Conservation (phyloP, 148 eudicot genomes). For the Fagopyrum esculentum region DNA sequence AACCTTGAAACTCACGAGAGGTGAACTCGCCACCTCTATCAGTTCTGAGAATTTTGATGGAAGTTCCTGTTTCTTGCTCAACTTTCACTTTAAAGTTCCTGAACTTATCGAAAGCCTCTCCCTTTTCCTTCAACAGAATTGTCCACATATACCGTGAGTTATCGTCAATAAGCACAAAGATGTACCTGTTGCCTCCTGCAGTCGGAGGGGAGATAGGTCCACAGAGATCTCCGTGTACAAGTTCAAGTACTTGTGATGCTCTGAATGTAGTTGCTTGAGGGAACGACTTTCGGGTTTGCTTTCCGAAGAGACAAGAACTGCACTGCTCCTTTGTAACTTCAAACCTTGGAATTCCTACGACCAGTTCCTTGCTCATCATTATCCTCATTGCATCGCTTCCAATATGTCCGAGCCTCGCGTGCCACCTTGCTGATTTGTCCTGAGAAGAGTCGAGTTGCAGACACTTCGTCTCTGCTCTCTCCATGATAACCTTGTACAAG, state of each 20-base stretch:
- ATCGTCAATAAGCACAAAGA: slow-evolving; percentile 5
- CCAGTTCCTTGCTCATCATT: not conserved
- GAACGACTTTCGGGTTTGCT: not conserved
- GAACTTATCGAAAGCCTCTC: not conserved
- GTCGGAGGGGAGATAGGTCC: not conserved
- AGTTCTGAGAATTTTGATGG: not conserved
- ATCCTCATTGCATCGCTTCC: not conserved
- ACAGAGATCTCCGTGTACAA: not conserved
- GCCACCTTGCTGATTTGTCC: not conserved
- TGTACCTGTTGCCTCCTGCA: not conserved
- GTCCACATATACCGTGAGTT: slow-evolving; percentile 3
- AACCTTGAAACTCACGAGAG: not conserved
- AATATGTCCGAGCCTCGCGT: not conserved
- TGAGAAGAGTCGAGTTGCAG: not conserved
- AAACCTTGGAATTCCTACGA: not conserved
- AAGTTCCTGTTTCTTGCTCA: not conserved
- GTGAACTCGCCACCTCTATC: not conserved
- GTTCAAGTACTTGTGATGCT: not conserved
- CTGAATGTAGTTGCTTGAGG: not conserved
- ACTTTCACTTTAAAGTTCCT: not conserved
- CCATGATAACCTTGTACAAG: not conserved
- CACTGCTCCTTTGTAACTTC: not conserved
- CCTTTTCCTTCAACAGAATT: not conserved
- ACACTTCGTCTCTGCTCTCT: not conserved
- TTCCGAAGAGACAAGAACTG: not conserved